Evolutionary conservation across 1,139 yeast species (phyloP).

Genomic region (Diutina mesorugosa): DNA sequence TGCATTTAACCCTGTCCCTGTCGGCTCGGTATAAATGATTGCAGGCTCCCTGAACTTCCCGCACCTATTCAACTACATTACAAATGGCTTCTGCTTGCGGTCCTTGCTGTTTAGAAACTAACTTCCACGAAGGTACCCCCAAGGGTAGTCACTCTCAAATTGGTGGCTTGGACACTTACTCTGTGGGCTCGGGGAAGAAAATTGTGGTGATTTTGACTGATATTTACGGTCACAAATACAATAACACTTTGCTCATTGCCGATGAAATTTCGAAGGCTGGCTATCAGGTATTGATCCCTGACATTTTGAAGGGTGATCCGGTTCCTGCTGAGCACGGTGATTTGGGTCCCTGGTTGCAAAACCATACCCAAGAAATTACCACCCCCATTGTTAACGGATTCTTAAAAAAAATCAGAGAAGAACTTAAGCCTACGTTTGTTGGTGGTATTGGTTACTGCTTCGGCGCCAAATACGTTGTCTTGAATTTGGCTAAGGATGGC

Average conservation of each 20-base stretch:
- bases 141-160: slow-evolving; percentile 28
- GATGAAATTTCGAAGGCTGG: slow-evolving; percentile 48
- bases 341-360: slow-evolving; percentile 35
- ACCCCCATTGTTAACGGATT: slow-evolving; percentile 26
- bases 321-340: slow-evolving; percentile 11
- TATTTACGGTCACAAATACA: slow-evolving; percentile 45
- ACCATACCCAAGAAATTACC: slow-evolving; percentile 38
- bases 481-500: slow-evolving; percentile 36
- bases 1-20: background rate
- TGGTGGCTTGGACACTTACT: slow-evolving; percentile 41
- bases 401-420: slow-evolving; percentile 27
- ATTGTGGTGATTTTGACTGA: slow-evolving; percentile 53
- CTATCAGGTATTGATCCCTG: slow-evolving; percentile 60
- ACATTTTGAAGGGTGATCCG: slow-evolving; percentile 50
- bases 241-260: slow-evolving; percentile 52
- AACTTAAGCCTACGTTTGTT: slow-evolving; percentile 36
- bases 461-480: slow-evolving; percentile 63
- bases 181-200: slow-evolving; percentile 31
- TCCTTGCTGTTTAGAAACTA: slow-evolving; percentile 9
- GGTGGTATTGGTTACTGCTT: slow-evolving; percentile 71
- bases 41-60: background rate
- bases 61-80: background rate
- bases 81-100: slow-evolving; percentile 50
- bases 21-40: background rate
- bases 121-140: slow-evolving; percentile 37